A percentile compares a stretch with the other conserved stretches of the same genome.
Evolutionary conservation across 2,329 filamentous ascomycete species (phyloP).

Genomic region (Fusarium lateritium): DNA sequence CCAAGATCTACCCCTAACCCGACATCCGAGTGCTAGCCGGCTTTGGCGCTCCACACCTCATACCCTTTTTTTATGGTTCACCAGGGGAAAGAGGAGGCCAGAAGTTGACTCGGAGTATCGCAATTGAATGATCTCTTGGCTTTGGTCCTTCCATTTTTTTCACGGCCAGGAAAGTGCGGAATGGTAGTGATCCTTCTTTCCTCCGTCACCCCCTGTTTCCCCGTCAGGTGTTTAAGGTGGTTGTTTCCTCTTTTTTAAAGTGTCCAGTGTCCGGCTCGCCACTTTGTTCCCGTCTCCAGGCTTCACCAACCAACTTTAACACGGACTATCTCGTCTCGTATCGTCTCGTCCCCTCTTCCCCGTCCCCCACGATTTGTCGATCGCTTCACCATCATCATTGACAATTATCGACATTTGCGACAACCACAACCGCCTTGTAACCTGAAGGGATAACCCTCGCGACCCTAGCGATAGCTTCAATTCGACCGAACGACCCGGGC

Average conservation of each 20-base stretch:
- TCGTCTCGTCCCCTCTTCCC: constrained; percentile 11
- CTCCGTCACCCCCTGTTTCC: constrained; percentile 14
- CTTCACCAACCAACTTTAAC: constrained; percentile 32
- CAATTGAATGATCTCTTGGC: constrained; percentile 41
- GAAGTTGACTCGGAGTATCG: constrained; percentile 31
- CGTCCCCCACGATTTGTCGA: constrained; percentile 38
- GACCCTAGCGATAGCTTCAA: constrained; percentile 7
- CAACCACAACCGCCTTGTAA: neutral
- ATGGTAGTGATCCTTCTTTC: constrained; percentile 5
- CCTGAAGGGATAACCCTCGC: neutral
- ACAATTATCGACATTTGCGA: constrained; percentile 17
- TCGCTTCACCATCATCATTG: constrained; percentile 23
- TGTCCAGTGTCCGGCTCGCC: constrained; percentile 3
- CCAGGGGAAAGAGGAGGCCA: constrained; percentile 23
- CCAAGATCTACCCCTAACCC: constrained; percentile 12
- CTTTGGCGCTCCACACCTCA: constrained; percentile 24
- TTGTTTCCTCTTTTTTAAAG: constrained; percentile 11
- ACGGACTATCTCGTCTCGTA: constrained; percentile 9
- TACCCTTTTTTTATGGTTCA: constrained; percentile 19
- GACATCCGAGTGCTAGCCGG: constrained; percentile 25
- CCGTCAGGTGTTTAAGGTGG: constrained; percentile 10
- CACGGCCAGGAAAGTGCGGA: constrained; percentile 28
- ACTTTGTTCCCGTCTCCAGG: constrained; percentile 7
- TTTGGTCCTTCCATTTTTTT: constrained; percentile 22
- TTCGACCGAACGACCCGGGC: constrained; percentile 8